Conservation (phyloP, 2,329 filamentous ascomycete species). For the Diaporthe destruens region DNA sequence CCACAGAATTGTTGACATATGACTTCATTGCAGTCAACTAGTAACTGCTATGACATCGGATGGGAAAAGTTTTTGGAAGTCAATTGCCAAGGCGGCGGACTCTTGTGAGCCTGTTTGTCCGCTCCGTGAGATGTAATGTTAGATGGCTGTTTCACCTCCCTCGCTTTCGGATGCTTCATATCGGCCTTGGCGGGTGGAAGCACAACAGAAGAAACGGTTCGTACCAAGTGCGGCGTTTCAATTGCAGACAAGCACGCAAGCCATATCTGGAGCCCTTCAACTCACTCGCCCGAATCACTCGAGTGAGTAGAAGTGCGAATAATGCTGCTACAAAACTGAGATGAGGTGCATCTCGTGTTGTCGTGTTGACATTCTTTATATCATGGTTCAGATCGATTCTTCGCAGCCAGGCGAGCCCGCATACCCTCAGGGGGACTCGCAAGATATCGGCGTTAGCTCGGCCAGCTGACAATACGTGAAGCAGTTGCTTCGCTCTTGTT, state of each 20-base stretch:
- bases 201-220: conserved; percentile 3
- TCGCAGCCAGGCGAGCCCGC: too few species aligned
- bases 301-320: too few species aligned
- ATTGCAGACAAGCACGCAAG: background rate
- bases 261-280: background rate
- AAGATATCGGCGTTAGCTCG: background rate
- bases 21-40: too few species aligned
- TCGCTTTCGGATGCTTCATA: conserved; percentile 15
- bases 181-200: conserved; percentile 7
- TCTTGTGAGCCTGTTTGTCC: background rate
- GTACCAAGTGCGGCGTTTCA: conserved; percentile 7
- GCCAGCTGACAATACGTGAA: background rate
- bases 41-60: background rate
- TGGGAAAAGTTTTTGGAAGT: background rate
- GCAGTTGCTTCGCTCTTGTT: background rate
- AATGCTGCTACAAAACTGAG: background rate
- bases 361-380: background rate
- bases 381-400: background rate
- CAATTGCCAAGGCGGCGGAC: background rate
- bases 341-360: background rate
- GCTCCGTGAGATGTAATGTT: background rate
- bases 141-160: conserved; percentile 22
- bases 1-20: background rate
- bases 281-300: background rate
- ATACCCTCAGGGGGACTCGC: too few species aligned